A percentile compares a stretch with the other conserved stretches of the same genome.
Evolutionary conservation across 2,329 filamentous ascomycete species (phyloP).

Genomic region (Aspergillus oerlinghausenensis): DNA sequence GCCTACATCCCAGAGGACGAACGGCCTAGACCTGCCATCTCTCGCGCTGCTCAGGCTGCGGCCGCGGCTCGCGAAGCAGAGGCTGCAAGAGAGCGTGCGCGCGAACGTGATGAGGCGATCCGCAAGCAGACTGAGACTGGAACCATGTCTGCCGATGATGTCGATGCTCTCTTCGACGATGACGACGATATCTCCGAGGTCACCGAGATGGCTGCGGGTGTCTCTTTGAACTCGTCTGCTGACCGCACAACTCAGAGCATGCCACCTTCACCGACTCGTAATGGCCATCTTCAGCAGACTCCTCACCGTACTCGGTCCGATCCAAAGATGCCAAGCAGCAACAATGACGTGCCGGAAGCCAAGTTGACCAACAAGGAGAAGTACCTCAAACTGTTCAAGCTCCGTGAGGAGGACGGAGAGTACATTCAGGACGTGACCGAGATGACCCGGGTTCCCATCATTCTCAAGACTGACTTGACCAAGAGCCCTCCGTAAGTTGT

Average conservation of each 20-base stretch:
- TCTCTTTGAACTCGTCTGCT: conserved; percentile 64
- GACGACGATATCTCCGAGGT: conserved; percentile 83
- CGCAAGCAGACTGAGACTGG: conserved; percentile 92
- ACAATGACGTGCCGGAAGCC: conserved; percentile 66
- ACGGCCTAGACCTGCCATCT: conserved; percentile 76
- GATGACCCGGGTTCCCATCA: conserved; percentile 96
- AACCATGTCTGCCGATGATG: conserved; percentile 87
- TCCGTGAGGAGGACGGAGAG: conserved; percentile 88
- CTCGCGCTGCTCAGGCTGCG: conserved; percentile 68
- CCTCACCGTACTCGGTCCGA: conserved; percentile 90
- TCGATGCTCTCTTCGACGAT: conserved; percentile 93
- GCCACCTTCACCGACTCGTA: conserved; percentile 80
- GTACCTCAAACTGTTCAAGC: conserved; percentile 82
- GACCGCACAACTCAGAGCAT: conserved; percentile 94
- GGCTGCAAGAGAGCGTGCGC: conserved; percentile 72
- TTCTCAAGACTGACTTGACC: conserved; percentile 93
- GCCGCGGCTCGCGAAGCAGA: conserved; percentile 77
- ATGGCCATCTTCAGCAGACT: conserved; percentile 60
- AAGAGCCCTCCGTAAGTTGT: conserved; percentile 97
- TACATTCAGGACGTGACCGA: conserved; percentile 98
- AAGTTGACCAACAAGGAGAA: conserved; percentile 92
- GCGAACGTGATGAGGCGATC: conserved; percentile 84
- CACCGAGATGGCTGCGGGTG: conserved; percentile 86
- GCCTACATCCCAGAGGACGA: conserved; percentile 96
- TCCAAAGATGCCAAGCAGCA: conserved; percentile 72